Percentiles rank a stretch among this genome's conserved stretches.
Evolutionary conservation across 139 green algal species (phyloP).

Genomic region (Trebouxia sp.): DNA sequence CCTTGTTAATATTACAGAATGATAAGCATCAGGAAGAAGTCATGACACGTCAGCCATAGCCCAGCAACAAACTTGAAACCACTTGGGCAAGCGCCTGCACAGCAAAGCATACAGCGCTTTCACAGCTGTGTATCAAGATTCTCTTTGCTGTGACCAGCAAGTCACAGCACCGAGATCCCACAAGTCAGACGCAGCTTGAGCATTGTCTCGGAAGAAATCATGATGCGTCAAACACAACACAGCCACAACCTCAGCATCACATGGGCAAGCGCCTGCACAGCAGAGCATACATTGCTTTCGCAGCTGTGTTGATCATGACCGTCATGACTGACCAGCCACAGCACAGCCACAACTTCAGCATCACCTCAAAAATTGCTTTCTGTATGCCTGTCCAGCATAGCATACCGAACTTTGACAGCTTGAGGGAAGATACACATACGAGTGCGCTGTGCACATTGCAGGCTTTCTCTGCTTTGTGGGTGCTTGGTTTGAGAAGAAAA

Average conservation of each 20-base stretch:
- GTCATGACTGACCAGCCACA: constrained; percentile 66
- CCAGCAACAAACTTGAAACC: constrained; percentile 36
- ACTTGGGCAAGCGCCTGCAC: constrained; percentile 28
- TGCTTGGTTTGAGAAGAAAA: no score
- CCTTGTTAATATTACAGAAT: no score
- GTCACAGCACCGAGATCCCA: constrained; percentile 46
- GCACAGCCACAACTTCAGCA: constrained; percentile 34
- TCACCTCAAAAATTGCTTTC: constrained; percentile 33
- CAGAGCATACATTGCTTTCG: no score
- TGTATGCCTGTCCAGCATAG: constrained; percentile 2
- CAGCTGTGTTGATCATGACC: no score
- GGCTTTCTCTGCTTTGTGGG: no score
- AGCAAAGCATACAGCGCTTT: no score
- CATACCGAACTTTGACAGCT: background rate
- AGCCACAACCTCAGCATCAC: constrained; percentile 31
- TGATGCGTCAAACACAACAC: constrained; percentile 63
- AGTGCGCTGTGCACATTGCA: no score
- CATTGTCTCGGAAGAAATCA: constrained; percentile 66
- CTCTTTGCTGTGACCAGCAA: constrained; percentile 37
- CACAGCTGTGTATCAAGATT: no score
- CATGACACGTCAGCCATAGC: constrained; percentile 64
- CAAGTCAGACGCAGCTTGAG: constrained; percentile 49
- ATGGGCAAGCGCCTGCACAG: constrained; percentile 27
- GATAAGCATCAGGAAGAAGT: no score
- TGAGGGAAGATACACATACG: no score